Evolutionary conservation across 2,329 filamentous ascomycete genomes (phyloP).

Genomic region (Zopfia rhizophila): DNA sequence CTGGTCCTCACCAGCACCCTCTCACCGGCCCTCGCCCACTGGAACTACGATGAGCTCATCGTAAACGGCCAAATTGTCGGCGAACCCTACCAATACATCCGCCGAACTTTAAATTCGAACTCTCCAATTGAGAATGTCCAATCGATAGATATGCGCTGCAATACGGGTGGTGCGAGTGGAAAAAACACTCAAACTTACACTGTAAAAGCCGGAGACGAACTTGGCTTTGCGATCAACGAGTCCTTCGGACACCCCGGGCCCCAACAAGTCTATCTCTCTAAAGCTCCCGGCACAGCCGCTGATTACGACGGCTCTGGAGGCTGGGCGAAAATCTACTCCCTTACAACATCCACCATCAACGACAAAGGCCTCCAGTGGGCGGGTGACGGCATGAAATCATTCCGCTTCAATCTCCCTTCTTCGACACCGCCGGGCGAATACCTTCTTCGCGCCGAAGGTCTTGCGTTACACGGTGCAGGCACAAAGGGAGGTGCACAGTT

Average conservation of each 20-base stretch:
- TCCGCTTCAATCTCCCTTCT: constrained; percentile 49
- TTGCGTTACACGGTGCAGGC: constrained; percentile 23
- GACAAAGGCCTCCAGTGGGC: constrained; percentile 17
- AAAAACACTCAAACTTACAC: constrained; percentile 24
- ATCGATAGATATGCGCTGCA: constrained; percentile 28
- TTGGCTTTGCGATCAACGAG: constrained; percentile 54
- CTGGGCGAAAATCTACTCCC: constrained; percentile 24
- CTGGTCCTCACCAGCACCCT: constrained; percentile 9
- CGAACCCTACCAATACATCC: constrained; percentile 26
- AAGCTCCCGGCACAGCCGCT: constrained; percentile 65
- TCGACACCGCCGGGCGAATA: constrained; percentile 46
- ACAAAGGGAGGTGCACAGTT: constrained; percentile 51
- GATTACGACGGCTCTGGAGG: constrained; percentile 69
- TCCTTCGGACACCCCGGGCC: constrained; percentile 53
- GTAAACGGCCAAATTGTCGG: constrained; percentile 26
- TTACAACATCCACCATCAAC: constrained; percentile 17
- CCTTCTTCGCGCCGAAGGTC: constrained; percentile 20
- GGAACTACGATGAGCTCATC: constrained; percentile 33
- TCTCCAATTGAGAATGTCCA: constrained; percentile 19
- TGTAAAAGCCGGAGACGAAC: constrained; percentile 51
- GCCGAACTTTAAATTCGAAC: constrained; percentile 23
- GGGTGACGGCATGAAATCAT: constrained; percentile 42
- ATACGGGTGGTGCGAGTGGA: constrained; percentile 19
- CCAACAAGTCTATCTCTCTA: constrained; percentile 63
- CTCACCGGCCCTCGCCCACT: constrained; percentile 23